Percentiles rank a stretch among this genome's conserved stretches.
Conservation (phyloP, 2,329 filamentous ascomycete species). For the Trichothecium sympodiale region DNA sequence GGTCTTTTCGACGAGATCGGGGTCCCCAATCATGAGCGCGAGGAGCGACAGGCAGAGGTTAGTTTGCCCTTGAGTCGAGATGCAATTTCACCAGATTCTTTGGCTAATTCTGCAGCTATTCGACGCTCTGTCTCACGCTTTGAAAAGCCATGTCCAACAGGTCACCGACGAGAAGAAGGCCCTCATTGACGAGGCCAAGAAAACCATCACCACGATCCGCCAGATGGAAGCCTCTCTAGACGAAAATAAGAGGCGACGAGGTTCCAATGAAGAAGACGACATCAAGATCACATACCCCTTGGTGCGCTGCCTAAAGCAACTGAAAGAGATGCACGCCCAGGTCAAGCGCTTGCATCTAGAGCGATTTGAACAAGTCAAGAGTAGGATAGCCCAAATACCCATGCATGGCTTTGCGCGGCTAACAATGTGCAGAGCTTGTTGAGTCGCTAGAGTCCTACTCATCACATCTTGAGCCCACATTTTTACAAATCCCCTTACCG, state of each 20-base stretch:
- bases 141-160: conserved; percentile 78
- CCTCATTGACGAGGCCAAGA: conserved; percentile 80
- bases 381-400: conserved; percentile 35
- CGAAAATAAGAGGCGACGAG: conserved; percentile 54
- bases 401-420: neutral
- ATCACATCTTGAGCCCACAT: conserved; percentile 82
- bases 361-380: conserved; percentile 90
- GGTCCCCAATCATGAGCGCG: conserved; percentile 85
- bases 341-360: conserved; percentile 78
- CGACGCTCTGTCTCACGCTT: conserved; percentile 76
- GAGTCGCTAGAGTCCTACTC: conserved; percentile 93
- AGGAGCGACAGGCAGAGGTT: conserved; percentile 82
- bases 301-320: conserved; percentile 60
- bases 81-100: neutral
- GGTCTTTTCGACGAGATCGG: conserved; percentile 96
- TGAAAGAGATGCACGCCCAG: conserved; percentile 79
- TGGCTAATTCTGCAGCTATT: conserved; percentile 54
- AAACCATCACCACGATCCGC: conserved; percentile 72
- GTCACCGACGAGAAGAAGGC: conserved; percentile 84
- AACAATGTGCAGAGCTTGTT: conserved; percentile 58
- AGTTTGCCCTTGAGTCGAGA: conserved; percentile 15
- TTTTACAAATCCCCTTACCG: conserved; percentile 75
- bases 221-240: conserved; percentile 91
- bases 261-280: conserved; percentile 55
- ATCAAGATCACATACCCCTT: conserved; percentile 76